Percentiles rank a stretch among this genome's conserved stretches.
phyloP scores from a whole-genome alignment of 2,329 filamentous ascomycete genomes.

The Aureobasidium sp. region DNA sequence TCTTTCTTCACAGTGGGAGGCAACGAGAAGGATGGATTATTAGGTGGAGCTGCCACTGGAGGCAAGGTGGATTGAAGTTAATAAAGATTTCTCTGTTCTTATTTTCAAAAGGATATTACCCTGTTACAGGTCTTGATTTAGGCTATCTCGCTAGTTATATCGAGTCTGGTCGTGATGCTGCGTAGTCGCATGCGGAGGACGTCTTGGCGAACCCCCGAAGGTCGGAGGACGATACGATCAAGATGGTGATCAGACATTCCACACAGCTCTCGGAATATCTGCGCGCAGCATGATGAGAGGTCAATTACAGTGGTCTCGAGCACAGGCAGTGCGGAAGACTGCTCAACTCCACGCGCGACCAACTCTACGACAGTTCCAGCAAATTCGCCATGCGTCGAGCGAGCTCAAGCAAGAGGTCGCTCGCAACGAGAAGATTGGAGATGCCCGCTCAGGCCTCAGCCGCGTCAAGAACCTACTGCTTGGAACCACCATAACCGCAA shows the following conservation, averaged over 20 bases:
- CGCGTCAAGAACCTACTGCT: slow-evolving; percentile 45
- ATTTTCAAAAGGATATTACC: neutral
- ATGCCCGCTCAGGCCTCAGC: slow-evolving; percentile 34
- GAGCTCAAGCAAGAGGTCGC: slow-evolving; percentile 13
- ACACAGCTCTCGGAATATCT: neutral
- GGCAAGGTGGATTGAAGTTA: slow-evolving; percentile 24
- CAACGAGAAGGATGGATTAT: slow-evolving; percentile 60
- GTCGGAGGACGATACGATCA: neutral
- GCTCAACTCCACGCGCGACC: neutral
- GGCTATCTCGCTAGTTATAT: neutral
- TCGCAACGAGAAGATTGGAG: slow-evolving; percentile 15
- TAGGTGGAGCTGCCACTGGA: slow-evolving; percentile 34
- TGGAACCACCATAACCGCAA: slow-evolving; percentile 48
- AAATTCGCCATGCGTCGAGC: slow-evolving; percentile 4
- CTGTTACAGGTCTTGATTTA: neutral
- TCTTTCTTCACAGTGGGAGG: slow-evolving; percentile 55
- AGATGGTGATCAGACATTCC: neutral
- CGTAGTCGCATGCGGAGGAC: neutral
- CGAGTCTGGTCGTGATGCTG: neutral
- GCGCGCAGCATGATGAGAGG: slow-evolving; percentile 9
- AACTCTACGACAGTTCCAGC: neutral
- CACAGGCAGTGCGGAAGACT: neutral
- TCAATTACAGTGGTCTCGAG: slow-evolving; percentile 11
- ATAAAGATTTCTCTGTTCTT: neutral
- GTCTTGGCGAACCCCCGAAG: slow-evolving; percentile 9